Percentiles rank a stretch among this genome's conserved stretches.
phyloP scores from a whole-genome alignment of 305 asterid genomes.

The Lippia alba region DNA sequence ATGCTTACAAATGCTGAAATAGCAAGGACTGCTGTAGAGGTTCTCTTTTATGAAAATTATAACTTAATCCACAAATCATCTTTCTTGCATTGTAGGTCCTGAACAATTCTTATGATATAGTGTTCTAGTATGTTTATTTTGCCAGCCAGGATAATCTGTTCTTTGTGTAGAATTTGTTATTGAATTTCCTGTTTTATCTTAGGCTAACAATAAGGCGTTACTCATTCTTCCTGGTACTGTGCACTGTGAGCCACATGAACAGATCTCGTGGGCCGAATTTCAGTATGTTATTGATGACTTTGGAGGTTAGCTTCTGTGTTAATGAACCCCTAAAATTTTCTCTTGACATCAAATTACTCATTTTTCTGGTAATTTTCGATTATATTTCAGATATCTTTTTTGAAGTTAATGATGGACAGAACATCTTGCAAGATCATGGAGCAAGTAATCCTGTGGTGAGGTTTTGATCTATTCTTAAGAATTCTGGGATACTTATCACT shows the following conservation, averaged over 20 bases:
- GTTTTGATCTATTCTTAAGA: conserved; percentile 34
- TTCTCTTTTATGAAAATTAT: conserved; percentile 31
- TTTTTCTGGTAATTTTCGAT: conserved; percentile 14
- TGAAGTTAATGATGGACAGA: conserved; percentile 65
- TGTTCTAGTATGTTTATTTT: not conserved
- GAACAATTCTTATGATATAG: conserved; percentile 5
- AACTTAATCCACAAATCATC: conserved; percentile 32
- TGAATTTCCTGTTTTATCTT: conserved; percentile 40
- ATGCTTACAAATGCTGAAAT: conserved; percentile 72
- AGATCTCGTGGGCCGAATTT: conserved; percentile 77
- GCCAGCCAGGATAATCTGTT: conserved; percentile 23
- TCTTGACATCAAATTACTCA: conserved; percentile 11
- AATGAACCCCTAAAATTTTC: conserved; percentile 14
- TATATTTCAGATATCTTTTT: conserved; percentile 64
- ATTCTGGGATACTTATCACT: conserved; percentile 6
- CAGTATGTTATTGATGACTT: conserved; percentile 68
- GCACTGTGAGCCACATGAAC: conserved; percentile 81
- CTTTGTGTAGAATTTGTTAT: conserved; percentile 18
- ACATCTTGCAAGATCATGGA: conserved; percentile 73
- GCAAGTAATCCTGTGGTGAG: conserved; percentile 84
- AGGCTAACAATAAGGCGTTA: conserved; percentile 69
- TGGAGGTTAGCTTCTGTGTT: conserved; percentile 61
- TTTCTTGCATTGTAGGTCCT: conserved; percentile 24
- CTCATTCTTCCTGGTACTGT: conserved; percentile 65
- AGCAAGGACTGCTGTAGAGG: conserved; percentile 85